Evolutionary conservation across 2,329 filamentous ascomycete genomes (phyloP).

Genomic region (Penicillium glabrum): DNA sequence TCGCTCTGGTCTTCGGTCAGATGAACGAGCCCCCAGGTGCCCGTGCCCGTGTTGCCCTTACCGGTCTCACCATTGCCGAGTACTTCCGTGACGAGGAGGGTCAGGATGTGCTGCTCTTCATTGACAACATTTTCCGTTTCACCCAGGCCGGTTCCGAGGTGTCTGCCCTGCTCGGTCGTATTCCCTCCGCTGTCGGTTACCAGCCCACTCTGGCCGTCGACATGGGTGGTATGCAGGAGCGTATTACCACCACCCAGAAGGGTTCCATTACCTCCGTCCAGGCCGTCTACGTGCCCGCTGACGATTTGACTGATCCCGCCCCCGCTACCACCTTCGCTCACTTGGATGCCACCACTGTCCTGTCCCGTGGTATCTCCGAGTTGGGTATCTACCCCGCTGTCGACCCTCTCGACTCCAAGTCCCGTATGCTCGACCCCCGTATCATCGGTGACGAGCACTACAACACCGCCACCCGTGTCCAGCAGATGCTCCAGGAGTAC

Average conservation of each 20-base stretch:
- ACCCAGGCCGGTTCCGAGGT: constrained; percentile 99
- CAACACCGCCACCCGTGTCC: constrained; percentile 87
- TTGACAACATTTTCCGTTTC: constrained; percentile 99
- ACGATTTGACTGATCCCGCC: constrained; percentile 99
- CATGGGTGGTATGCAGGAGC: constrained; percentile 99
- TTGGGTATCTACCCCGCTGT: constrained; percentile 99
- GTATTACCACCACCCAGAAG: constrained; percentile 99
- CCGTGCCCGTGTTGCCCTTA: constrained; percentile 99
- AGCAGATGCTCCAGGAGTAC: constrained; percentile 99
- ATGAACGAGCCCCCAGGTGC: constrained; percentile 99
- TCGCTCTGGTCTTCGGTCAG: constrained; percentile 98
- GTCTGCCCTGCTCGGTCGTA: constrained; percentile 98
- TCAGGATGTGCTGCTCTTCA: constrained; percentile 98
- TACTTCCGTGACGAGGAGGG: constrained; percentile 80
- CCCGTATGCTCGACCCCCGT: constrained; percentile 98
- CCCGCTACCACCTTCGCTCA: constrained; percentile 99
- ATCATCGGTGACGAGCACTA: constrained; percentile 98
- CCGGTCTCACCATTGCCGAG: constrained; percentile 68
- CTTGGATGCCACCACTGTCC: constrained; percentile 99
- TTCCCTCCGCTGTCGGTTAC: constrained; percentile 99
- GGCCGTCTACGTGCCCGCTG: constrained; percentile 99
- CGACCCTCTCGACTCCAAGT: constrained; percentile 99
- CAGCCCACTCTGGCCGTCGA: constrained; percentile 97
- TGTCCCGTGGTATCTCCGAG: constrained; percentile 99
- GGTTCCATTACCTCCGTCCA: constrained; percentile 99